These are phyloP conservation scores for Gossypium lobatum DNA, from an alignment of 441 rosid species.

Conservation along the genomic window DNA sequence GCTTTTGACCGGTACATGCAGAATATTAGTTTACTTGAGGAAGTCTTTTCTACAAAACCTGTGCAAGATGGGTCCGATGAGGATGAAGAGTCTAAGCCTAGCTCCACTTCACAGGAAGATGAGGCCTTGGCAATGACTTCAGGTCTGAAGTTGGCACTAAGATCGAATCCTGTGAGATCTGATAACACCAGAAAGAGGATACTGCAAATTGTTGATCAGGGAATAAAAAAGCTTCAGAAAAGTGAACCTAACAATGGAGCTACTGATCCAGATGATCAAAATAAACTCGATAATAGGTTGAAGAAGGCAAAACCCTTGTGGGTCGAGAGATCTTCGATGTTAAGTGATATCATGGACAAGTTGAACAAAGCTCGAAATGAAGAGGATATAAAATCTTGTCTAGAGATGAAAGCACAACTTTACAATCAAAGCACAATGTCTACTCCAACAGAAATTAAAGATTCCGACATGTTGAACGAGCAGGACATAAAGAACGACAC, in stretches of 20 bases:
- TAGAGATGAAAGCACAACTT: conserved; percentile 59
- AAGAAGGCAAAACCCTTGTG: conserved; percentile 29
- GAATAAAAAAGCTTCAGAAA: conserved; percentile 52
- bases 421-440: conserved; percentile 11
- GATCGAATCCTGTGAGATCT: conserved; percentile 37
- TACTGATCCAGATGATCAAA: conserved; percentile 24
- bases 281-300: conserved; percentile 23
- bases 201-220: conserved; percentile 46
- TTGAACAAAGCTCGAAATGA: conserved; percentile 73
- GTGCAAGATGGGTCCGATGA: conserved; percentile 22
- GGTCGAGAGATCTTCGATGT: conserved; percentile 47
- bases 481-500: conserved; percentile 20
- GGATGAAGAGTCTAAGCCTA: conserved; percentile 11
- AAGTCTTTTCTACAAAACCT: conserved; percentile 52
- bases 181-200: conserved; percentile 54
- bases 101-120: conserved; percentile 24
- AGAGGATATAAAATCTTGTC: conserved; percentile 62
- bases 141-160: conserved; percentile 45
- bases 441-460: conserved; percentile 21
- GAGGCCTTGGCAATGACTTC: conserved; percentile 24
- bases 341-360: conserved; percentile 59
- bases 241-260: conserved; percentile 16
- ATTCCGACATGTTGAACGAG: conserved; percentile 16
- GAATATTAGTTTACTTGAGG: conserved; percentile 71
- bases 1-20: conserved; percentile 82